A percentile compares a stretch with the other conserved stretches of the same genome.
phyloP scores from a whole-genome alignment of 2,329 filamentous ascomycete species.

The Curvularia lunata region DNA sequence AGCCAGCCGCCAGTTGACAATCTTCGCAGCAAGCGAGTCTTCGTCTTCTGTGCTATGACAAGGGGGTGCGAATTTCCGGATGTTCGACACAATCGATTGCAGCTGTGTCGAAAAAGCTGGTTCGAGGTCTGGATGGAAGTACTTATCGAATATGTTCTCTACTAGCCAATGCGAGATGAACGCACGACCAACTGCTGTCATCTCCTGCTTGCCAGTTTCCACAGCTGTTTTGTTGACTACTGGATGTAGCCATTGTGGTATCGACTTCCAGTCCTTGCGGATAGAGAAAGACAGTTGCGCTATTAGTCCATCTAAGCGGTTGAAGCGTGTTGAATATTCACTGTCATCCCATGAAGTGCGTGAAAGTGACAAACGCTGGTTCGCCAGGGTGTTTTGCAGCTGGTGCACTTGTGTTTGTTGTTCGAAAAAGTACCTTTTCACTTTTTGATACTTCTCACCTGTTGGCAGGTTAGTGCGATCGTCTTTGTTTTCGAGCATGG shows the following conservation, averaged over 20 bases:
- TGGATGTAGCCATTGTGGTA: constrained; percentile 80
- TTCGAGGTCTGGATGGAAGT: constrained; percentile 90
- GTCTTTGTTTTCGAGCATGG: background rate
- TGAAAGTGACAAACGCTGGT: constrained; percentile 92
- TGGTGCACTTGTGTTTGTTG: constrained; percentile 88
- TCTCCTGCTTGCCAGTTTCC: constrained; percentile 90
- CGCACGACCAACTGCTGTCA: constrained; percentile 92
- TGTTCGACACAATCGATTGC: constrained; percentile 86
- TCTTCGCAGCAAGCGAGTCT: constrained; percentile 83
- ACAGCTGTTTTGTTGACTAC: constrained; percentile 86
- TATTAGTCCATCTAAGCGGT: constrained; percentile 88
- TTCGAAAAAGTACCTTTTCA: constrained; percentile 97
- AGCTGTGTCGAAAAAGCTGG: constrained; percentile 75
- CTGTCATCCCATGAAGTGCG: constrained; percentile 93
- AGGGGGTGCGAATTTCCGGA: constrained; percentile 76
- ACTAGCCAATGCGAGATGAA: constrained; percentile 89
- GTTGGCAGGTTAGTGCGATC: constrained; percentile 12
- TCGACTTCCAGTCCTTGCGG: constrained; percentile 85
- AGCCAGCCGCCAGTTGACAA: constrained; percentile 90
- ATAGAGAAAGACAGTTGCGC: constrained; percentile 96
- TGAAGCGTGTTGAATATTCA: constrained; percentile 89
- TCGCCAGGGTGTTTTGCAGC: constrained; percentile 95
- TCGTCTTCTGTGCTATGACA: constrained; percentile 83
- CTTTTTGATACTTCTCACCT: constrained; percentile 97
- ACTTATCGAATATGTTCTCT: constrained; percentile 87